These are phyloP conservation scores for Pleurotus tuoliensis DNA, from an alignment of 768 basidiomycete species.

Conservation along the genomic window DNA sequence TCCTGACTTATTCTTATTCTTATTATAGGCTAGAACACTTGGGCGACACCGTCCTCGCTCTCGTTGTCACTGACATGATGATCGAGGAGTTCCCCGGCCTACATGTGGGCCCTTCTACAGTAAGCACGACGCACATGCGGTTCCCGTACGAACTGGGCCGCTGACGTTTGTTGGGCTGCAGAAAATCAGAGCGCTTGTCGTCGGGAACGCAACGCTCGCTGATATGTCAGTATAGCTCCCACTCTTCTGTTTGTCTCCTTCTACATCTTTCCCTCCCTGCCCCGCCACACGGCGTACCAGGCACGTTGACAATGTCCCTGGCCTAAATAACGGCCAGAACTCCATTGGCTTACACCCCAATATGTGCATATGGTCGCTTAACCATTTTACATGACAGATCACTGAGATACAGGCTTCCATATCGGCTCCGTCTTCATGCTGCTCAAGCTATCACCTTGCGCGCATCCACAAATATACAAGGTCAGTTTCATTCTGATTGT, in stretches of 20 bases:
- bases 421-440: conserved; percentile 58
- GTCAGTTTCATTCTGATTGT: conserved; percentile 29
- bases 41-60: conserved; percentile 69
- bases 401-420: conserved; percentile 59
- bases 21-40: conserved; percentile 64
- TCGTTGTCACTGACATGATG: conserved; percentile 64
- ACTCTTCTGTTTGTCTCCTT: not conserved
- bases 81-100: conserved; percentile 62
- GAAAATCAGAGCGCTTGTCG: conserved; percentile 78
- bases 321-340: not conserved
- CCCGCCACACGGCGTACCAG: not conserved
- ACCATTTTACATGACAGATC: conserved; percentile 37
- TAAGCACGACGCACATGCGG: conserved; percentile 25
- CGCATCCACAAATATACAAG: conserved; percentile 70
- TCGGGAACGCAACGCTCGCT: conserved; percentile 71
- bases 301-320: not conserved
- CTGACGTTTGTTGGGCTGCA: conserved; percentile 22
- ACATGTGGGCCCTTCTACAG: conserved; percentile 76
- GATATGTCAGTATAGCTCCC: conserved; percentile 45
- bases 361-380: not conserved
- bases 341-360: not conserved
- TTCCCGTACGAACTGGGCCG: conserved; percentile 3
- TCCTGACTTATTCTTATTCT: conserved; percentile 2
- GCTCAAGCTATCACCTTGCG: conserved; percentile 71
- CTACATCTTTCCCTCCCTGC: not conserved